Conservation (phyloP, 1,284 basidiomycete genomes). For the Puccinia polysora region DNA sequence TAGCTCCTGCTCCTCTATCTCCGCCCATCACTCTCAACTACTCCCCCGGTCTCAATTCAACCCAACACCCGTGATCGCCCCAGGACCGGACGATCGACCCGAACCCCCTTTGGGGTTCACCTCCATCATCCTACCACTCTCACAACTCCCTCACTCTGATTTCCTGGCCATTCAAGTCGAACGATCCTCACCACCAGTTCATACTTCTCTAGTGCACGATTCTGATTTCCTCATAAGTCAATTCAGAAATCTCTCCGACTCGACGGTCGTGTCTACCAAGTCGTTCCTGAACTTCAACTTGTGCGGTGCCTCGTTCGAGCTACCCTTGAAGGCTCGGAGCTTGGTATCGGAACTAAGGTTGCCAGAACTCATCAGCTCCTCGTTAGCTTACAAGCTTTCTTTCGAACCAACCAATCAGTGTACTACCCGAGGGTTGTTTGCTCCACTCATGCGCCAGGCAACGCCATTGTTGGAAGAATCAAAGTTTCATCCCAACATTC, state of each 20-base stretch:
- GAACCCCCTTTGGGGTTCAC: conserved; percentile 6
- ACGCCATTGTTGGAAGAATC: conserved; percentile 46
- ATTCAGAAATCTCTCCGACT: conserved; percentile 1
- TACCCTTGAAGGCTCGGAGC: conserved; percentile 1
- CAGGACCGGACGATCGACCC: conserved; percentile 22
- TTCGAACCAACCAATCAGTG: background rate
- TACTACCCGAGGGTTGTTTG: conserved; percentile 41
- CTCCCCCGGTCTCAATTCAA: conserved; percentile 22
- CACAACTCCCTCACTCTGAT: background rate
- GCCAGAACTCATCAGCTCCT: conserved; percentile 15
- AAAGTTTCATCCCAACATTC: conserved; percentile 48
- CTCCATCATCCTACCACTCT: conserved; percentile 9
- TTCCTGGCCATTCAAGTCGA: conserved; percentile 28
- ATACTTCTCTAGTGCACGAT: background rate
- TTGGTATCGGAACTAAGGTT: conserved; percentile 46
- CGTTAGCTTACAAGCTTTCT: conserved; percentile 16
- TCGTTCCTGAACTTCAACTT: background rate
- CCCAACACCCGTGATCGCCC: background rate
- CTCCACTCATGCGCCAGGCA: conserved; percentile 47
- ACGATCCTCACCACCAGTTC: background rate
- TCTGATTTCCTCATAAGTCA: conserved; percentile 22
- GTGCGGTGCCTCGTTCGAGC: background rate
- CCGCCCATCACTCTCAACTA: background rate
- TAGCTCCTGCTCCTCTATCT: conserved; percentile 1
- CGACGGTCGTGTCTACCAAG: background rate